Base-by-base conservation (phyloP, 1,284 basidiomycete species). In the Malassezia sp. region DNA sequence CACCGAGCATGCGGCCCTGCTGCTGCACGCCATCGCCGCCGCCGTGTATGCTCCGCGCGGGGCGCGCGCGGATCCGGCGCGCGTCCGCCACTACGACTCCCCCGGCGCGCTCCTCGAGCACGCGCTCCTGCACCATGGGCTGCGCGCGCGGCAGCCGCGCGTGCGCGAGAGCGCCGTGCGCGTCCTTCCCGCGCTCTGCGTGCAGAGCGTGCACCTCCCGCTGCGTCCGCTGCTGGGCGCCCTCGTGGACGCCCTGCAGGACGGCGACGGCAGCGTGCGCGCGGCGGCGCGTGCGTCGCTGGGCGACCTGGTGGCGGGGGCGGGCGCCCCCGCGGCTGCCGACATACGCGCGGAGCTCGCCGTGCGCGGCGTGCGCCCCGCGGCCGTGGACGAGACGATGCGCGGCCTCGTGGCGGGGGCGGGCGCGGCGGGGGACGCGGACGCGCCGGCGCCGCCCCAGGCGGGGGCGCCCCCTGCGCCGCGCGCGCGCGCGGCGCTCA, bases 331-430 rank as follows among this genome's bases (percentile, higher is more conserved):
- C 7, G 91, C 90, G 3, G 81, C 85, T 38, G 79, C 86, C 0
- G 90, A 96, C 67, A 75, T 97, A 42, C 95, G 95, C 74, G 89
- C 85, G 67, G 84, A 89, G 67, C 77, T 97, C 75, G 72, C 79
- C 2, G 84, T 83, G 68, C 83, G 84, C 69, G 78, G 78, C 38
- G 84, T 91, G 27, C 78, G 31, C 10, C 20, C 6, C 8, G 23
- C 31, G n/a, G 23, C 24, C 17, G 21, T 23, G 6, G 38, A 40
- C 15, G 37, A 41, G 38, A 41, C 38, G 12, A 6, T 28, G 9
- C 33, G 17, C 12, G 41, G 15, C 17, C 18, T 35, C n/a, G 22
- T 18, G 6, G 36, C 7, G 21, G 7, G 15, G 26, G n/a, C n/a
- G n/a, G n/a, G n/a, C n/a, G 10, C 22, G 12, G 21, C 21, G 3